Percentiles rank a stretch among this genome's conserved stretches.
Conservation (phyloP, 768 basidiomycete genomes). For the Panellus pusillus region DNA sequence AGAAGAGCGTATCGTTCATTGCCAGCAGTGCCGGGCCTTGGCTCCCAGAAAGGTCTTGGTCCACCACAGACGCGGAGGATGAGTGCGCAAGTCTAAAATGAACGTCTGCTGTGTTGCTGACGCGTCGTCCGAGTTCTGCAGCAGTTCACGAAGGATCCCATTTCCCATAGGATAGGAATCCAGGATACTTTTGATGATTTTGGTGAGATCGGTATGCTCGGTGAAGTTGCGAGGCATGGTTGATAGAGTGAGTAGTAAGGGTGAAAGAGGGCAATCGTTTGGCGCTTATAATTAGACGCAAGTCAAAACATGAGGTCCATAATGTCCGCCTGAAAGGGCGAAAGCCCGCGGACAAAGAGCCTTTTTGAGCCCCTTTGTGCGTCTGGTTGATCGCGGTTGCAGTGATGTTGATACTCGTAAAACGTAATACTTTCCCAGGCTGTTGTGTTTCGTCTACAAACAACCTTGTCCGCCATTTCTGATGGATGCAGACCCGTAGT, state of each 20-base stretch:
- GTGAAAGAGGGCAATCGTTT: not conserved
- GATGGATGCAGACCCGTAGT: no score
- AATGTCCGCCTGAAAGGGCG: no score
- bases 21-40: conserved; percentile 33
- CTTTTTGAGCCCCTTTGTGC: no score
- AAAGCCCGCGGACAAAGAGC: no score
- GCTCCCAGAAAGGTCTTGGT: conserved; percentile 18
- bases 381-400: no score
- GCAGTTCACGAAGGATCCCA: conserved; percentile 28
- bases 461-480: no score
- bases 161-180: conserved; percentile 26
- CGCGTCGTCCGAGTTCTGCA: conserved; percentile 32
- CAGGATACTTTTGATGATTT: conserved; percentile 24
- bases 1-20: conserved; percentile 28
- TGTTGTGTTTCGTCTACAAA: no score
- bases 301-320: no score
- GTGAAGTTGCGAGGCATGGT: conserved; percentile 17
- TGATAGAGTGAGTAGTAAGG: not conserved
- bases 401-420: no score
- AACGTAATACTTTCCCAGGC: no score
- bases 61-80: conserved; percentile 21
- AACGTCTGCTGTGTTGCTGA: conserved; percentile 28
- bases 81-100: conserved; percentile 27
- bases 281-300: not conserved
- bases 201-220: conserved; percentile 20